Base-by-base conservation (phyloP, 2,329 filamentous ascomycete genomes). In the Diaporthe citriasiana region DNA sequence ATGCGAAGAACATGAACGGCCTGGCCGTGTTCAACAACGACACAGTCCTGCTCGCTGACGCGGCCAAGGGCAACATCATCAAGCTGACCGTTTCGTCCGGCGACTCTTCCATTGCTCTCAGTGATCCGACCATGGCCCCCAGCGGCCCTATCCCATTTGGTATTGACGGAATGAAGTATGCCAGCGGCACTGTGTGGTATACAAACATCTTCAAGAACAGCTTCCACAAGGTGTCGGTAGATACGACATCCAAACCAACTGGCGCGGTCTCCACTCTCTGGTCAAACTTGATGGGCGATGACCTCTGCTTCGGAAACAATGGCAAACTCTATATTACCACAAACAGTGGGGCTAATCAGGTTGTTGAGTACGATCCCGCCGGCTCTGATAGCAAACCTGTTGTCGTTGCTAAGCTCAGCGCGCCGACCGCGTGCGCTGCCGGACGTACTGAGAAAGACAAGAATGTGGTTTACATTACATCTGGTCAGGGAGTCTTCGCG, bases 191-290 rank as follows among this genome's bases (percentile, higher is more conserved):
- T 15, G 76, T 82, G 9, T 82, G 80, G 79, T 82, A 81, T 78
- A 82, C 80, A 55, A 82, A 82, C 76, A 81, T 82, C 71, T 81
- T 82, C 77, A 78, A 78, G 76, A 82, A 83, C 77, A 80, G 77
- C 59, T 81, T 82, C 77, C 79, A 82, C 78, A 80, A 79, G 75
- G 71, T 82, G 13, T 42, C 78, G 13, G 77, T 82, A 42, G 80
- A 82, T 60, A 68, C 78, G 5, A 78, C 78, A 4, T 80, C 76
- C 35, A 79, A 80, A 74, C 76, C 79, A 0, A 78, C 77, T 0
- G 80, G 80, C 3, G 42, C 76, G 4, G 78, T 79, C 17, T 73
- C 73, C 1, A 80, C 80, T 45, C 77, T 81, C 56, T 82, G 80
- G 79, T 80, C 79, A 4, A 80, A 81, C 73, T 72, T 82, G 38